Evolutionary conservation across 768 basidiomycete species (phyloP).

Genomic region (Leccinum longicurvipes): DNA sequence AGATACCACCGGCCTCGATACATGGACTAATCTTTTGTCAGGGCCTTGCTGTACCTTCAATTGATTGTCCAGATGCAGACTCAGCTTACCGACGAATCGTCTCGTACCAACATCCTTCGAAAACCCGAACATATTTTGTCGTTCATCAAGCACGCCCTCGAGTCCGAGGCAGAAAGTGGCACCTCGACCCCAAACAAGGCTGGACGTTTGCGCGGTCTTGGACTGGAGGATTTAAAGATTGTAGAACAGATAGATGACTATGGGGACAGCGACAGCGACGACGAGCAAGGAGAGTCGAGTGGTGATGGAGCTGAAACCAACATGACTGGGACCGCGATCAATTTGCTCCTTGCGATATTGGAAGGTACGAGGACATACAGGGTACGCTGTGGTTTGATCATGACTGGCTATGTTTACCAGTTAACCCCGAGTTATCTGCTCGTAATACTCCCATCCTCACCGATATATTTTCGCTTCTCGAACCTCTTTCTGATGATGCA

Average conservation of each 20-base stretch:
- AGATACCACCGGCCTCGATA: background rate
- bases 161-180: constrained; percentile 30
- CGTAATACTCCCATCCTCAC: constrained; percentile 60
- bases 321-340: constrained; percentile 74
- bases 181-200: constrained; percentile 3
- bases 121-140: constrained; percentile 72
- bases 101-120: constrained; percentile 53
- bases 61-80: constrained; percentile 80
- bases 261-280: constrained; percentile 57
- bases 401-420: constrained; percentile 19
- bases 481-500: constrained; percentile 47
- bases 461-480: constrained; percentile 66
- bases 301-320: constrained; percentile 50
- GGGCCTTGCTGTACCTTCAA: constrained; percentile 73
- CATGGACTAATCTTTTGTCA: constrained; percentile 25
- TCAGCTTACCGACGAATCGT: constrained; percentile 52
- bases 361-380: constrained; percentile 56
- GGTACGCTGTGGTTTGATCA: background rate
- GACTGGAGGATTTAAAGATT: constrained; percentile 37
- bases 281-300: constrained; percentile 41
- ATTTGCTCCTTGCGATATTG: constrained; percentile 76
- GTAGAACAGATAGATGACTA: constrained; percentile 34
- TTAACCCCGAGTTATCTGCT: constrained; percentile 59
- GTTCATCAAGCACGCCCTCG: constrained; percentile 79
- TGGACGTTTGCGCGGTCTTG: constrained; percentile 19